phyloP scores from a whole-genome alignment of 177 flowering plant genomes.

The Vitis hybrid region DNA sequence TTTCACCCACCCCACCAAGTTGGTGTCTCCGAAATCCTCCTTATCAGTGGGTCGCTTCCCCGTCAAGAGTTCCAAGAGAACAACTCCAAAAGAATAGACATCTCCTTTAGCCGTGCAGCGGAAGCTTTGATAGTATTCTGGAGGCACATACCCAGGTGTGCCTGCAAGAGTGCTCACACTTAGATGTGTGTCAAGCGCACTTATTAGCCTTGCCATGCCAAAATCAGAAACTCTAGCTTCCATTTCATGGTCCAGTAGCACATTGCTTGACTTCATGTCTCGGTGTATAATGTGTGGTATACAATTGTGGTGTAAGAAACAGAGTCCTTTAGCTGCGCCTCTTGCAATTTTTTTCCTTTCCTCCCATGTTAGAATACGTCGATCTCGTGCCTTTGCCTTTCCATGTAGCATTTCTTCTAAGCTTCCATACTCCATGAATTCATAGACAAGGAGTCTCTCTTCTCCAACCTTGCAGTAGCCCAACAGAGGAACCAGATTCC shows the following conservation, averaged over 20 bases:
- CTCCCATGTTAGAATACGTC: constrained; percentile 64
- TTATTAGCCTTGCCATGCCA: constrained; percentile 95
- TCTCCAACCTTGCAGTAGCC: constrained; percentile 97
- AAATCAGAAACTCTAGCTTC: constrained; percentile 95
- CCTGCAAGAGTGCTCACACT: constrained; percentile 95
- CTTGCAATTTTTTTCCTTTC: constrained; percentile 83
- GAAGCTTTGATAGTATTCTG: constrained; percentile 97
- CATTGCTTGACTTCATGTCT: constrained; percentile 98
- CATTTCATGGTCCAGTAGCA: constrained; percentile 75
- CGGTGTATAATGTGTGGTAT: constrained; percentile 95
- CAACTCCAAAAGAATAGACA: constrained; percentile 91
- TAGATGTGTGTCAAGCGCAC: constrained; percentile 89
- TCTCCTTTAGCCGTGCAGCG: constrained; percentile 96
- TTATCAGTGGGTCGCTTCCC: constrained; percentile 79
- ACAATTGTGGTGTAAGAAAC: constrained; percentile 95
- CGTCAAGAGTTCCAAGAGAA: constrained; percentile 72
- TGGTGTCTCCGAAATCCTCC: constrained; percentile 73
- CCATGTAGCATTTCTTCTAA: constrained; percentile 90
- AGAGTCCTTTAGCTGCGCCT: constrained; percentile 92
- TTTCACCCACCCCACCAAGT: constrained; percentile 72
- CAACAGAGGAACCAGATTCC: constrained; percentile 76
- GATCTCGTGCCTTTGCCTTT: constrained; percentile 30
- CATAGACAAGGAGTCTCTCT: constrained; percentile 87
- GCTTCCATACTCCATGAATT: constrained; percentile 90
- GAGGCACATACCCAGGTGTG: constrained; percentile 96